Base-by-base conservation (phyloP, 306 rosid species). In the Pachyrhizus erosus region DNA sequence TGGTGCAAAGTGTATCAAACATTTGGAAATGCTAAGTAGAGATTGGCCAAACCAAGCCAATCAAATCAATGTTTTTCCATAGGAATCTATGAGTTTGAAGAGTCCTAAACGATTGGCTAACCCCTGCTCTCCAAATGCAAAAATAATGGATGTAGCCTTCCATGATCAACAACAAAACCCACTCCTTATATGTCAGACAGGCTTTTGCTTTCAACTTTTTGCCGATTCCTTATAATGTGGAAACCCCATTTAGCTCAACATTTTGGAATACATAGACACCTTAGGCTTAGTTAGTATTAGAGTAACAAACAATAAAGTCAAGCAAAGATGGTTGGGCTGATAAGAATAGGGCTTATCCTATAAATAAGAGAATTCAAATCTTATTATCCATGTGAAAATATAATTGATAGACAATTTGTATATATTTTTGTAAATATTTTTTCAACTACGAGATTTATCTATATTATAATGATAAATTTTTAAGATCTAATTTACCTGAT, bases 1-100 rank as follows among this genome's bases (percentile, higher is more conserved):
- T 84, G 80, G 86, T 46, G 43, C 31, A 27, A 49, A 77, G 68
- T 27, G 58, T 20, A 75, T 71, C 69, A 77, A 64, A 61, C 27
- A 80, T 48, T 67, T n/a, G 26, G 39, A 20, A 84, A 79, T 85
- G 65, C 17, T 27, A 61, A 24, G 23, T 17, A 64, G 65, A 0
- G 81, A 84, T 89, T 86, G 86, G 89, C 27, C 83, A 70, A 81
- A 62, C 14, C 48, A 23, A 73, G 76, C 92, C 92, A 84, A 90
- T 85, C 24, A 70, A 23, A 75, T 70, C n/a, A 64, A 51, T 34
- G 83, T 3, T 61, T 64, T 61, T 46, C 73, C 69, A 9, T 23
- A 17, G 57, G 74, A 83, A 42, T 54, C 69, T 83, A 80, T 3
- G 33, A 74, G 12, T 24, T 77, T 74, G 12, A n/a, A 52, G 77